Conservation (phyloP, 2,329 filamentous ascomycete genomes). For the Colletotrichum sp. region DNA sequence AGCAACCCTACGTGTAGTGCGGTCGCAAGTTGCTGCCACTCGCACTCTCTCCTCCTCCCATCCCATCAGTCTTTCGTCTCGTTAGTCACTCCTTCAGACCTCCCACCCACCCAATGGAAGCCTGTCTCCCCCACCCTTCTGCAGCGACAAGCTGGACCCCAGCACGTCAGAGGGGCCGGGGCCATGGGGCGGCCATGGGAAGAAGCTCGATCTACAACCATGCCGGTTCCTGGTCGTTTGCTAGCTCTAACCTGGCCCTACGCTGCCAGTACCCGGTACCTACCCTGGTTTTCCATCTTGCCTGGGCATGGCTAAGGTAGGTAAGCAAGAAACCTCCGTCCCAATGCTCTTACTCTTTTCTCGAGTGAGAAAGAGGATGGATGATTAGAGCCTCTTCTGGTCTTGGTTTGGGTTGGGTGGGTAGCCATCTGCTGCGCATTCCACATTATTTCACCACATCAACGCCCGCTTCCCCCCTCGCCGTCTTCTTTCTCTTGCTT, state of each 20-base stretch:
- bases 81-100: slow-evolving; percentile 9
- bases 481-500: background rate
- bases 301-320: background rate
- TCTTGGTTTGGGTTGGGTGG: background rate
- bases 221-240: background rate
- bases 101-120: background rate
- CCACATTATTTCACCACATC: background rate
- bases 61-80: background rate
- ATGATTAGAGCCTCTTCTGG: background rate
- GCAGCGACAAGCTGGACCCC: slow-evolving; percentile 6
- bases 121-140: background rate
- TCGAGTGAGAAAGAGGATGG: slow-evolving; percentile 3
- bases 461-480: background rate
- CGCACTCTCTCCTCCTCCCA: background rate
- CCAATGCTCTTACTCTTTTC: background rate
- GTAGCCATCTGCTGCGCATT: background rate
- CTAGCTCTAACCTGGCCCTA: background rate
- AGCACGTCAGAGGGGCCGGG: slow-evolving; percentile 13
- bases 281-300: background rate
- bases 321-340: background rate
- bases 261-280: background rate
- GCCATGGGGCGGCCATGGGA: background rate
- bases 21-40: background rate
- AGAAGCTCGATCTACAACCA: background rate
- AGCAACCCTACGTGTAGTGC: background rate